Percentiles rank a stretch among this genome's conserved stretches.
These are phyloP conservation scores for Monosporascus sp. DNA, from an alignment of 2,329 filamentous ascomycete genomes.

Conservation along the genomic window DNA sequence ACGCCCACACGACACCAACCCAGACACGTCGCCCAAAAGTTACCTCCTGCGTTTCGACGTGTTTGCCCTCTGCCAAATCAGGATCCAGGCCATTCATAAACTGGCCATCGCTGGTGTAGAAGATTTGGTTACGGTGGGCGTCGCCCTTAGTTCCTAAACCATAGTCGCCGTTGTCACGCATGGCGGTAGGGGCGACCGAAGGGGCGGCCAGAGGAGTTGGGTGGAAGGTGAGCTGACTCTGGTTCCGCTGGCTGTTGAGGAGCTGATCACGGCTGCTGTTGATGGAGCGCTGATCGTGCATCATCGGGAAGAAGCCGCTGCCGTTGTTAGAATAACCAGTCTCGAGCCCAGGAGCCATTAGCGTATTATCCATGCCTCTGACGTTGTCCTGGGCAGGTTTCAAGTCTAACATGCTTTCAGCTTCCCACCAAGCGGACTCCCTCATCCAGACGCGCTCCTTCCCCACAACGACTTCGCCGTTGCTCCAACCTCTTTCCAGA, in stretches of 20 bases:
- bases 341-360: constrained; percentile 53
- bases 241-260: constrained; percentile 51
- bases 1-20: constrained; percentile 75
- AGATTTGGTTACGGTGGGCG: constrained; percentile 64
- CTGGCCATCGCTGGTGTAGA: constrained; percentile 67
- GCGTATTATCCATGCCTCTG: constrained; percentile 25
- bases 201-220: constrained; percentile 39
- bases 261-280: constrained; percentile 71
- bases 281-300: constrained; percentile 50
- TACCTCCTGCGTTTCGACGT: constrained; percentile 65
- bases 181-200: constrained; percentile 56
- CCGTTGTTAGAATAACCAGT: constrained; percentile 63
- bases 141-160: constrained; percentile 86
- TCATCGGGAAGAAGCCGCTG: constrained; percentile 66
- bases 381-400: constrained; percentile 55
- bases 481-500: constrained; percentile 94
- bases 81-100: constrained; percentile 68
- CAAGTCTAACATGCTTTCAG: constrained; percentile 90
- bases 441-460: constrained; percentile 93
- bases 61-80: constrained; percentile 71
- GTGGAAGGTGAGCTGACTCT: constrained; percentile 45
- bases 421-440: constrained; percentile 94
- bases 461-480: constrained; percentile 89
- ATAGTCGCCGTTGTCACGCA: constrained; percentile 72
- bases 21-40: constrained; percentile 65